A percentile compares a stretch with the other conserved stretches of the same genome.
Evolutionary conservation across 2,329 filamentous ascomycete species (phyloP).

Genomic region (Aureobasidium sp.): DNA sequence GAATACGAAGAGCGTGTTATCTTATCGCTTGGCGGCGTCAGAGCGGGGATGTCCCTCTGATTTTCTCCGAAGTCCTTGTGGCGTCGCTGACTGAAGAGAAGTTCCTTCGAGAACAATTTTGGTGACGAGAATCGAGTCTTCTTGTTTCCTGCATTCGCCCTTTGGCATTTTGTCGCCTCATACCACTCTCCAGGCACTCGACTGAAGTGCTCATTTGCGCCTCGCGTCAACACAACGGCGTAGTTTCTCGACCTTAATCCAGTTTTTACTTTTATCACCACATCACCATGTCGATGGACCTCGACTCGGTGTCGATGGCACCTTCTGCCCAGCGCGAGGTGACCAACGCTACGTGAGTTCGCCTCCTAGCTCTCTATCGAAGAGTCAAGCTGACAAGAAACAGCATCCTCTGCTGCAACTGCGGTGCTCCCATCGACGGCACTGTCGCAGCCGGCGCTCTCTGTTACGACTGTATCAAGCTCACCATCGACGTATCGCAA

Average conservation of each 20-base stretch:
- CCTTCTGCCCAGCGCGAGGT: slow-evolving; percentile 9
- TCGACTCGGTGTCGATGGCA: slow-evolving; percentile 27
- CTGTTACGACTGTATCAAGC: slow-evolving; percentile 92
- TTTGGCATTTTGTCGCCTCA: not conserved
- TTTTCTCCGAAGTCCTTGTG: not conserved
- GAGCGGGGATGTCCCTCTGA: not conserved
- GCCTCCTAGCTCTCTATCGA: slow-evolving; percentile 17
- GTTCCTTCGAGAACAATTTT: slow-evolving; percentile 16
- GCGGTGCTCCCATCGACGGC: slow-evolving; percentile 90
- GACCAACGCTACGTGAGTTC: slow-evolving; percentile 15
- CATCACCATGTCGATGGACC: slow-evolving; percentile 32
- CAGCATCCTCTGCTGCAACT: slow-evolving; percentile 97
- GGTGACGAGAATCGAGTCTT: slow-evolving; percentile 6
- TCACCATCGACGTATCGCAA: slow-evolving; percentile 85
- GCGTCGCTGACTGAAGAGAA: slow-evolving; percentile 11
- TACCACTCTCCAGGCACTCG: not conserved
- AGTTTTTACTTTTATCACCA: slow-evolving; percentile 11
- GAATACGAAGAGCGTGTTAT: not conserved
- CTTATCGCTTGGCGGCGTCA: not conserved
- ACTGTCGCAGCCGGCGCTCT: slow-evolving; percentile 78
- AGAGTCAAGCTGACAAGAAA: slow-evolving; percentile 17
- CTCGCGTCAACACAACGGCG: not conserved
- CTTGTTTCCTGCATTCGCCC: not conserved
- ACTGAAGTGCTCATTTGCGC: not conserved
- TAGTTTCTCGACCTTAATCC: not conserved